A percentile compares a stretch with the other conserved stretches of the same genome.
Evolutionary conservation across 176 grass and related monocot species (phyloP).

Genomic region (Eremochloa ophiuroides): DNA sequence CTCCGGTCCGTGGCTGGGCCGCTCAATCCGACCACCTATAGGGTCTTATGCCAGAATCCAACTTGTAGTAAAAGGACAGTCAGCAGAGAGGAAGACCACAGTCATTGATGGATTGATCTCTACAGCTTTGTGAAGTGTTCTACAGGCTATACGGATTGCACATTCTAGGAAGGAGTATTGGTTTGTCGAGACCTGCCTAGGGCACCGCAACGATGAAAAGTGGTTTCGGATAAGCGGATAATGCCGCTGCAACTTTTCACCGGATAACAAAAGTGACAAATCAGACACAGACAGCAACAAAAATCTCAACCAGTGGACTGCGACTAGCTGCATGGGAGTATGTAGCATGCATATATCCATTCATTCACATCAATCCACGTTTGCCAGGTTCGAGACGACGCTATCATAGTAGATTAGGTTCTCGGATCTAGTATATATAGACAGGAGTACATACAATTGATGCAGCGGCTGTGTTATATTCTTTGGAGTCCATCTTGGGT

Average conservation of each 20-base stretch:
- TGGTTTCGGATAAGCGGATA: neutral
- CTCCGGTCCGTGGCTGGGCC: no score
- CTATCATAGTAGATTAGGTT: neutral
- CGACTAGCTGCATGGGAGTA: no score
- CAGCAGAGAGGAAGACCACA: no score
- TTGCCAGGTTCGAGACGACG: neutral
- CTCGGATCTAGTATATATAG: neutral
- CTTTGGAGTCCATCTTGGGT: no score
- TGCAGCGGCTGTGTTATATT: neutral
- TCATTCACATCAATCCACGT: neutral
- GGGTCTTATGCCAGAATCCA: no score
- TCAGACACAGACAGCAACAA: neutral
- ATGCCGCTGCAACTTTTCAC: neutral
- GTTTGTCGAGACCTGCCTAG: neutral
- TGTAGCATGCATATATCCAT: neutral
- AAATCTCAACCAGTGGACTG: neutral
- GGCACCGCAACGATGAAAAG: neutral
- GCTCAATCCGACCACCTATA: no score
- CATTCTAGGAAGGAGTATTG: neutral
- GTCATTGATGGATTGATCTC: no score
- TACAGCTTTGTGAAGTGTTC: no score
- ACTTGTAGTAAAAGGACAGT: no score
- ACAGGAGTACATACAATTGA: no score
- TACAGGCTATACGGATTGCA: neutral
- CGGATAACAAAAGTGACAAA: neutral